phyloP scores from a whole-genome alignment of 2,329 filamentous ascomycete species.

The Cyanodermella asteris region DNA sequence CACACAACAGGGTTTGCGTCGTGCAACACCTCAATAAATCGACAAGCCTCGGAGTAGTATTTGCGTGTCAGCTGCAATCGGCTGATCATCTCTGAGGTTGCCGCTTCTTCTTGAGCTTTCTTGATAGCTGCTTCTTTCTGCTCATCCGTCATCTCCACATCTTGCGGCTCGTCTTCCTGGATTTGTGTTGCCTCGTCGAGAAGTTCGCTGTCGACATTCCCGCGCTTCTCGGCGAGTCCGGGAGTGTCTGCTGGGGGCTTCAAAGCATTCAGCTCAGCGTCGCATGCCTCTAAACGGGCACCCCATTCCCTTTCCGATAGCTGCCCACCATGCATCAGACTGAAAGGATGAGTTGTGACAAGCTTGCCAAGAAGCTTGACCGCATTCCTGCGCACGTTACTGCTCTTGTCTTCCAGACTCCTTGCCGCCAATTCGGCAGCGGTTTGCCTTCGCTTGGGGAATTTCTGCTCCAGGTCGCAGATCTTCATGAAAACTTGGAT shows the following conservation, averaged over 20 bases:
- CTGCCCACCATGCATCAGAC: conserved; percentile 71
- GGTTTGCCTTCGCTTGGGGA: conserved; percentile 72
- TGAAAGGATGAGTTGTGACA: conserved; percentile 87
- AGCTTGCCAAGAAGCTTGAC: conserved; percentile 77
- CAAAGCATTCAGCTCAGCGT: conserved; percentile 59
- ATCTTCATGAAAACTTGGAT: conserved; percentile 86
- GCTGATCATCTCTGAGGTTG: conserved; percentile 68
- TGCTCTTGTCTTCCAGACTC: conserved; percentile 93
- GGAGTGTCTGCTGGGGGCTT: conserved; percentile 55
- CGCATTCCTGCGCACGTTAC: conserved; percentile 83
- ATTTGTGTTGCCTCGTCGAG: conserved; percentile 76
- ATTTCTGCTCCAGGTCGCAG: conserved; percentile 89
- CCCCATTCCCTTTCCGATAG: conserved; percentile 74
- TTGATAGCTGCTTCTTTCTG: conserved; percentile 50
- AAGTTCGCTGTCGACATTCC: conserved; percentile 49
- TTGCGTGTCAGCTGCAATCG: conserved; percentile 72
- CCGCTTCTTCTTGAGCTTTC: conserved; percentile 69
- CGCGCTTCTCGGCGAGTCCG: conserved; percentile 45
- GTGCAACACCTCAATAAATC: conserved; percentile 82
- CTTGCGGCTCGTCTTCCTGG: conserved; percentile 41
- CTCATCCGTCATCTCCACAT: conserved; percentile 52
- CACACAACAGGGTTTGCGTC: conserved; percentile 59
- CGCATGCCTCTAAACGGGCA: conserved; percentile 57
- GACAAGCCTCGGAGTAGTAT: conserved; percentile 82
- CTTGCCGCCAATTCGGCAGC: conserved; percentile 70